phyloP scores from a whole-genome alignment of 2,329 filamentous ascomycete species.

The Talaromyces sp. region DNA sequence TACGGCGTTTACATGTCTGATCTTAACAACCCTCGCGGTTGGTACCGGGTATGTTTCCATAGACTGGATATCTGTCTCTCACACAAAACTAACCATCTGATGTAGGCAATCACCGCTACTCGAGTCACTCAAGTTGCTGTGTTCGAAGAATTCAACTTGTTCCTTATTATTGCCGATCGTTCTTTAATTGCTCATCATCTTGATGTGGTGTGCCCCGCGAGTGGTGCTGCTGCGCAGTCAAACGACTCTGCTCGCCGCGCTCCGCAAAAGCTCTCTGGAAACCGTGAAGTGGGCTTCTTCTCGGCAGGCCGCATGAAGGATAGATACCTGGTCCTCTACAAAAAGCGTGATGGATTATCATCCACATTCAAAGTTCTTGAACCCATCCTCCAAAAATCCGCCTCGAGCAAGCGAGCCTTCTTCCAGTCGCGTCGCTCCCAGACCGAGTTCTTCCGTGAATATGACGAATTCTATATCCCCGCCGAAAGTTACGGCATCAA shows the following conservation, averaged over 20 bases:
- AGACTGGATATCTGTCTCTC: background rate
- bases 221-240: conserved; percentile 51
- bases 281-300: conserved; percentile 95
- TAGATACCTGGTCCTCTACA: conserved; percentile 91
- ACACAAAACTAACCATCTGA: conserved; percentile 30
- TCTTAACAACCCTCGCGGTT: conserved; percentile 84
- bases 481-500: conserved; percentile 94
- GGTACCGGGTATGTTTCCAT: conserved; percentile 72
- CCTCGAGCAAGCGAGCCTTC: conserved; percentile 76
- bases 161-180: conserved; percentile 88
- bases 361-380: conserved; percentile 96
- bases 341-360: conserved; percentile 87
- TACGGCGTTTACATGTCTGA: conserved; percentile 91
- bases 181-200: conserved; percentile 91
- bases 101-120: conserved; percentile 71
- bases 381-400: conserved; percentile 89
- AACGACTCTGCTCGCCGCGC: conserved; percentile 77
- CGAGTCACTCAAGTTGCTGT: conserved; percentile 92
- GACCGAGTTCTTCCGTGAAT: conserved; percentile 96
- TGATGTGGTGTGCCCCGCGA: conserved; percentile 71
- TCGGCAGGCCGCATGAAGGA: conserved; percentile 97
- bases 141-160: conserved; percentile 92
- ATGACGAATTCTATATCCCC: conserved; percentile 98
- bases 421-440: conserved; percentile 66
- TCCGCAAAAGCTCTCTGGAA: conserved; percentile 85